Evolutionary conservation across 306 rosid genomes (phyloP).

Genomic region (Vigna trinervia): DNA sequence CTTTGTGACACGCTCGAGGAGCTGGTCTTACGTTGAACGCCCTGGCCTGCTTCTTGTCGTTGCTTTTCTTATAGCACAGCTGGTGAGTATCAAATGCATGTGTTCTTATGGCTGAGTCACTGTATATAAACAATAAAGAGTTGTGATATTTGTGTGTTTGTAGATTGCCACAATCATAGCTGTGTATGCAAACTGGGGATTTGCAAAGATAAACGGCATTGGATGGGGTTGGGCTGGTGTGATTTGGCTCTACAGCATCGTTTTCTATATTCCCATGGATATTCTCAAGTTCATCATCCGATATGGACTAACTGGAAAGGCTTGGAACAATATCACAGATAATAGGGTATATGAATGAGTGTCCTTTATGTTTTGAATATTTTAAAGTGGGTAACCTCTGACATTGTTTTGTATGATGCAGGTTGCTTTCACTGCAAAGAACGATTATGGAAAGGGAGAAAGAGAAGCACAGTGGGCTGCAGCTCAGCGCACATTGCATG

Average conservation of each 20-base stretch:
- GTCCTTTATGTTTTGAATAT: no score
- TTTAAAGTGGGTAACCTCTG: background rate
- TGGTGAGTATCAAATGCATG: constrained; percentile 47
- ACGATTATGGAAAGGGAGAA: constrained; percentile 82
- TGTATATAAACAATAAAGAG: no score
- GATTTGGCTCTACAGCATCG: constrained; percentile 79
- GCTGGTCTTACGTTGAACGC: constrained; percentile 87
- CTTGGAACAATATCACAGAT: constrained; percentile 76
- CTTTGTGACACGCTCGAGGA: constrained; percentile 85
- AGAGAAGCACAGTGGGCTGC: constrained; percentile 95
- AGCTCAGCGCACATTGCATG: constrained; percentile 89
- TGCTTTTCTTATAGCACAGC: constrained; percentile 76
- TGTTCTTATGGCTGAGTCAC: no score
- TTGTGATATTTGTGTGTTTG: background rate
- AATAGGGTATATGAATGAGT: constrained; percentile 48
- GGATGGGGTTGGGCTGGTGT: constrained; percentile 99
- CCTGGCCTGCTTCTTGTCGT: constrained; percentile 68
- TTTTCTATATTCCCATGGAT: constrained; percentile 79
- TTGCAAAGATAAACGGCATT: constrained; percentile 72
- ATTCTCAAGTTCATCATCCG: constrained; percentile 69
- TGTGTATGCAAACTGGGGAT: constrained; percentile 80
- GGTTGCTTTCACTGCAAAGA: constrained; percentile 86
- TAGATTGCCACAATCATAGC: constrained; percentile 81
- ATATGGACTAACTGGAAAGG: constrained; percentile 81
- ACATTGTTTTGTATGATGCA: constrained; percentile 14